Evolutionary conservation across 176 grass and related monocot species (phyloP).

Genomic region (Raddia guianensis): DNA sequence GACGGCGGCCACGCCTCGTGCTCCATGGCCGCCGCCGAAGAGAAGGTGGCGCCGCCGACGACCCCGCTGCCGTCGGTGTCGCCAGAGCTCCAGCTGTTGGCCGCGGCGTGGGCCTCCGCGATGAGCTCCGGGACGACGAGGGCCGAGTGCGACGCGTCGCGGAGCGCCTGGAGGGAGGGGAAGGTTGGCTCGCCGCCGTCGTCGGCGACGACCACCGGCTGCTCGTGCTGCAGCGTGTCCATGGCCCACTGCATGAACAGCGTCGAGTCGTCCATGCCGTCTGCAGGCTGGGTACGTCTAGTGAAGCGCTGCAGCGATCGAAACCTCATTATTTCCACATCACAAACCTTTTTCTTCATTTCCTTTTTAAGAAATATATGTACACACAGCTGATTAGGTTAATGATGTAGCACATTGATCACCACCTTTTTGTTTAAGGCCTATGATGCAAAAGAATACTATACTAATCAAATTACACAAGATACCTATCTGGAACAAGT

Average conservation of each 20-base stretch:
- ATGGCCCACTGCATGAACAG: slow-evolving; percentile 54
- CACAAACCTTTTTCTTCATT: not conserved
- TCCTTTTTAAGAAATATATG: not conserved
- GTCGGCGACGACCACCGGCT: slow-evolving; percentile 1
- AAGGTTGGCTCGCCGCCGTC: slow-evolving; percentile 25
- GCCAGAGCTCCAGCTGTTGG: slow-evolving; percentile 49
- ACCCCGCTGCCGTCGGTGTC: slow-evolving; percentile 13
- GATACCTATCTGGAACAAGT: not conserved
- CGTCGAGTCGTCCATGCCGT: slow-evolving; percentile 37
- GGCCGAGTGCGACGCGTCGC: not conserved
- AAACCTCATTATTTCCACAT: not conserved
- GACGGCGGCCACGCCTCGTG: slow-evolving; percentile 30
- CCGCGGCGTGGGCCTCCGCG: not conserved
- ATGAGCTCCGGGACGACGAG: slow-evolving; percentile 26
- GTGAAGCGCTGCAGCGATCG: not conserved
- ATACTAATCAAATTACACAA: not conserved
- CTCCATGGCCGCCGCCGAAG: not conserved
- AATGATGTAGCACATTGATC: not conserved
- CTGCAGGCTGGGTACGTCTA: not conserved
- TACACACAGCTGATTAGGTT: not conserved
- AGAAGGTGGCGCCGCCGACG: not conserved
- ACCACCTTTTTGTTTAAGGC: not conserved
- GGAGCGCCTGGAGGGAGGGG: slow-evolving; percentile 43
- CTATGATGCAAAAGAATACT: not conserved
- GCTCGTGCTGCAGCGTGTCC: slow-evolving; percentile 41